Evolutionary conservation across 1,284 basidiomycete species (phyloP).

Genomic region (Ceratobasidium sp.): DNA sequence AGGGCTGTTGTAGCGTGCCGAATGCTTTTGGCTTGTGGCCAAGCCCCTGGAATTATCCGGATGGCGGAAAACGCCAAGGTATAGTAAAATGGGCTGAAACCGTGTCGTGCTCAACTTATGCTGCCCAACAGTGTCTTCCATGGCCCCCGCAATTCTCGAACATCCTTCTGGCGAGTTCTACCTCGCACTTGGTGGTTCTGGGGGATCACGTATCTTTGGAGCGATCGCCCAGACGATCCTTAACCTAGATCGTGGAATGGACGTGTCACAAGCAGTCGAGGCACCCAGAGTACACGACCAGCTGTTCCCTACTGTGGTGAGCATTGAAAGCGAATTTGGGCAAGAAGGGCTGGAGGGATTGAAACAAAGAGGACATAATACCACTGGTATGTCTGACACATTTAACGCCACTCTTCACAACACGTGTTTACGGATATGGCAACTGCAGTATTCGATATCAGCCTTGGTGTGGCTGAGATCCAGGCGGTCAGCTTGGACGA

Average conservation of each 20-base stretch:
- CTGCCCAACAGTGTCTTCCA: constrained; percentile 75
- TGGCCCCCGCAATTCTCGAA: constrained; percentile 80
- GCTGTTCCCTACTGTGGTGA: constrained; percentile 71
- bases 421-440: constrained; percentile 12
- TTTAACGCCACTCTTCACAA: constrained; percentile 6
- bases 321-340: constrained; percentile 71
- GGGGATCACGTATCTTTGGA: constrained; percentile 86
- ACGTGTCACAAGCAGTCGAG: constrained; percentile 83
- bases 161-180: constrained; percentile 72
- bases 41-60: constrained; percentile 70
- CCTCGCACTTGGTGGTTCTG: constrained; percentile 81
- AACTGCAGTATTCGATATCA: constrained; percentile 56
- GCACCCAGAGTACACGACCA: constrained; percentile 91
- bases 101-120: not conserved
- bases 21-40: constrained; percentile 87
- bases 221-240: constrained; percentile 82
- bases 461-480: constrained; percentile 70
- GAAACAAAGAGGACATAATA: constrained; percentile 69
- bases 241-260: constrained; percentile 83
- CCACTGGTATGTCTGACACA: constrained; percentile 62
- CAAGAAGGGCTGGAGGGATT: constrained; percentile 63
- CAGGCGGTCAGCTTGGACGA: constrained; percentile 68
- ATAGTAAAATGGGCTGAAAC: not conserved
- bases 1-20: constrained; percentile 57
- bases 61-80: constrained; percentile 37